phyloP scores from a whole-genome alignment of 2,329 filamentous ascomycete genomes.

The Cladosporium sp. region DNA sequence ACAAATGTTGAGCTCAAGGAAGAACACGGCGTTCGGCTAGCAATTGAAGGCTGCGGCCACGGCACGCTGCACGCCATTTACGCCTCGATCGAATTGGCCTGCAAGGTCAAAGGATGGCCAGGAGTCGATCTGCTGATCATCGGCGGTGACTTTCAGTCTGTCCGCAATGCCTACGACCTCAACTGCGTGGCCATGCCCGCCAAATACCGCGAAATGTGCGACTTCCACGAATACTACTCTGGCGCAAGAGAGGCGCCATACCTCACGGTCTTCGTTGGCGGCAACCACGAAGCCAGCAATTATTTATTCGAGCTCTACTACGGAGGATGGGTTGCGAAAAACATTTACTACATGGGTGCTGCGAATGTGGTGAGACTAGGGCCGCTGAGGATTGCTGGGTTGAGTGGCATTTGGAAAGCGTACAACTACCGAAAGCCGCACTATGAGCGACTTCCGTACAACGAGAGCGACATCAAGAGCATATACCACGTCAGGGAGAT shows the following conservation, averaged over 20 bases:
- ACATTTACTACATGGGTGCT: conserved; percentile 94
- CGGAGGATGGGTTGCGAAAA: conserved; percentile 92
- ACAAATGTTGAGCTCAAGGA: conserved; percentile 9
- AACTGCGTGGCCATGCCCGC: conserved; percentile 81
- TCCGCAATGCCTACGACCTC: conserved; percentile 82
- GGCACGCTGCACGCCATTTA: conserved; percentile 91
- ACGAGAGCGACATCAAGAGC: conserved; percentile 64
- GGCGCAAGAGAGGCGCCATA: conserved; percentile 72
- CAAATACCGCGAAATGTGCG: conserved; percentile 82
- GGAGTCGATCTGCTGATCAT: conserved; percentile 87
- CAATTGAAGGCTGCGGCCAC: conserved; percentile 87
- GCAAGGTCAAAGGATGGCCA: conserved; percentile 67
- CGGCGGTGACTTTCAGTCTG: conserved; percentile 90
- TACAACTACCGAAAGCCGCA: conserved; percentile 81
- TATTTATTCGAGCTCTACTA: conserved; percentile 91
- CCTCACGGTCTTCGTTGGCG: conserved; percentile 84
- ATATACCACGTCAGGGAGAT: conserved; percentile 88
- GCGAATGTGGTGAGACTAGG: conserved; percentile 83
- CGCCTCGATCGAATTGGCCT: conserved; percentile 63
- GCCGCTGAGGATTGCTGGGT: conserved; percentile 75
- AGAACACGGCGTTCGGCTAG: conserved; percentile 59
- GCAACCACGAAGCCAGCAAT: conserved; percentile 91
- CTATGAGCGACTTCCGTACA: conserved; percentile 80
- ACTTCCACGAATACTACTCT: conserved; percentile 92
- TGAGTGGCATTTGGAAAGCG: conserved; percentile 94